Base-by-base conservation (phyloP, 805 yeast species). In the Cyberlindnera xishuangbannaensis region DNA sequence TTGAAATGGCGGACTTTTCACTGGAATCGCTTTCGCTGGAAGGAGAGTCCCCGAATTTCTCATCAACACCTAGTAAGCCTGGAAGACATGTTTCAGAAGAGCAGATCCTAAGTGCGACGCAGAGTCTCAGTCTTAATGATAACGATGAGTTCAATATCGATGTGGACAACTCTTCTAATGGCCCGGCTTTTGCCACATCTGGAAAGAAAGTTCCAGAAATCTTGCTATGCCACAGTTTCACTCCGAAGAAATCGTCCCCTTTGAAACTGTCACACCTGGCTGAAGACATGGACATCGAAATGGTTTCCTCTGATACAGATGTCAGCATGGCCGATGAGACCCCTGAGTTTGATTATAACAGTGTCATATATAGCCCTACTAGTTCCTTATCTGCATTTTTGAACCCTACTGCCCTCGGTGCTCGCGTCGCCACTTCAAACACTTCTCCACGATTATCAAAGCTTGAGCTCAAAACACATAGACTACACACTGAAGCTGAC, bases 321-420 rank as follows among this genome's bases (percentile, higher is more conserved):
- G n/a, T n/a, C n/a, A n/a, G n/a, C n/a, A n/a, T n/a, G n/a, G n/a
- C n/a, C n/a, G n/a, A n/a, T n/a, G n/a, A n/a, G n/a, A n/a, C n/a
- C n/a, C n/a, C n/a, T n/a, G n/a, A n/a, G n/a, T n/a, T n/a, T n/a
- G n/a, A n/a, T n/a, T n/a, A 24, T 7, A 15, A 24, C 14, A 13
- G 7, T 13, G n/a, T 13, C 26, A 7, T n/a, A 7, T 11, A 10
- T 10, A n/a, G 26, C 26, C 26, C 26, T 11, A 9, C 22, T 8
- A 19, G 8, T 16, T 33, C 39, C 10, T 23, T 37, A 12, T 15
- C 27, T 4, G 38, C 22, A 6, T 20, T 51, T 13, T 31, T 48
- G 22, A 28, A 46, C 3, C 56, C 56, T 13, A 51, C 56, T 1
- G 45, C 46, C 7, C 35, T 51, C 10, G 56, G 56, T 28, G 56